A percentile compares a stretch with the other conserved stretches of the same genome.
phyloP scores from a whole-genome alignment of 1,284 basidiomycete species.

The Trametes sp. region DNA sequence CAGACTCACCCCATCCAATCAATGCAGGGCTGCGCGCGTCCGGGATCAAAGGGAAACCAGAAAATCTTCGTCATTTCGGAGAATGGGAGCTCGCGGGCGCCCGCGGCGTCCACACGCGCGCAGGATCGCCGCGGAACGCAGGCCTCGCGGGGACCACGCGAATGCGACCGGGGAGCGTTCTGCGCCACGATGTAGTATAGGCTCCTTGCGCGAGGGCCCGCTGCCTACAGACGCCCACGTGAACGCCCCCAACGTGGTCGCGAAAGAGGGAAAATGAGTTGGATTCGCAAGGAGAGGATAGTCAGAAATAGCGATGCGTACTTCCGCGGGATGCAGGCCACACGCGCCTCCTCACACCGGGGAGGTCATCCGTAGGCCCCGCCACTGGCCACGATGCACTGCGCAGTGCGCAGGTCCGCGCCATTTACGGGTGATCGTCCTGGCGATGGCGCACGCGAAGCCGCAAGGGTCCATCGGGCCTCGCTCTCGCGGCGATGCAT shows the following conservation, averaged over 20 bases:
- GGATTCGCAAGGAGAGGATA: too few species aligned
- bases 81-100: slow-evolving; percentile 1
- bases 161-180: slow-evolving; percentile 17
- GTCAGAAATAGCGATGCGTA: neutral
- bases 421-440: slow-evolving; percentile 30
- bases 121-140: slow-evolving; percentile 5
- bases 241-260: neutral
- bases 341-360: slow-evolving; percentile 29
- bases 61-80: neutral
- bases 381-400: too few species aligned
- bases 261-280: too few species aligned
- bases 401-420: too few species aligned
- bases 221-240: slow-evolving; percentile 4
- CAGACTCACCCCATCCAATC: neutral
- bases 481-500: neutral
- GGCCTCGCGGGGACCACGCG: neutral
- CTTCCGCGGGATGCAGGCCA: slow-evolving; percentile 20
- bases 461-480: slow-evolving; percentile 1
- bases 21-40: neutral
- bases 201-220: slow-evolving; percentile 26
- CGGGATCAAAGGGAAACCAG: slow-evolving; percentile 1
- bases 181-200: slow-evolving; percentile 13
- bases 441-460: slow-evolving; percentile 17
- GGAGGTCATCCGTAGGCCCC: slow-evolving; percentile 26
- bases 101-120: neutral